Conservation (phyloP, 2,329 filamentous ascomycete species). For the Ceratocystis albifundus region DNA sequence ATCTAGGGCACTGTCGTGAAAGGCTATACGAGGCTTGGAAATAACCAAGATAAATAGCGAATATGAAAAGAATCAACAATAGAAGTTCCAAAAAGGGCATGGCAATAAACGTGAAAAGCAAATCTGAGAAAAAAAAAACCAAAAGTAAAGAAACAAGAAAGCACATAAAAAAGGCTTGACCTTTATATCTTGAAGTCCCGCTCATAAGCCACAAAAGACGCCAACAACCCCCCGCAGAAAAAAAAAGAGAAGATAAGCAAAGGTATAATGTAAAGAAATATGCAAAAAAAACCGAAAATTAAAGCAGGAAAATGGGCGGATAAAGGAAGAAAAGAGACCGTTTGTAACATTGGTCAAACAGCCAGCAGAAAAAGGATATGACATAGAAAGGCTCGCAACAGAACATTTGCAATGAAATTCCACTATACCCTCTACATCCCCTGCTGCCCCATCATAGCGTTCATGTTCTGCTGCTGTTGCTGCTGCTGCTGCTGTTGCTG, state of each 20-base stretch:
- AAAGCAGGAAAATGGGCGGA: conserved; percentile 18
- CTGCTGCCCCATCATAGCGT: conserved; percentile 43
- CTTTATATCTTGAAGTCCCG: not conserved
- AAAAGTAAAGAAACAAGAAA: conserved; percentile 16
- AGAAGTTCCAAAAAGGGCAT: not conserved
- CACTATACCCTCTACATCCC: conserved; percentile 33
- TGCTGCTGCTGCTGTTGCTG: conserved; percentile 27
- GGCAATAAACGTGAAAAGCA: conserved; percentile 2
- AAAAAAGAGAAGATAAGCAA: conserved; percentile 1
- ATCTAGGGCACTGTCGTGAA: too few relatives aligned
- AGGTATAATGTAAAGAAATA: conserved; percentile 11
- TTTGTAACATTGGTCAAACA: not conserved
- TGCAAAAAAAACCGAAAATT: conserved; percentile 16
- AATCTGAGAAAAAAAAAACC: conserved; percentile 20
- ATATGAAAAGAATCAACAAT: too few relatives aligned
- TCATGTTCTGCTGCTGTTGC: conserved; percentile 35
- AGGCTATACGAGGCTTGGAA: not conserved
- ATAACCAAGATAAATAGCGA: not conserved
- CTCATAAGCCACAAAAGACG: conserved; percentile 2
- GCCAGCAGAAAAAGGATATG: not conserved
- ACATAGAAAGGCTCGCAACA: not conserved
- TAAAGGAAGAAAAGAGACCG: not conserved
- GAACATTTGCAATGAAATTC: conserved; percentile 11
- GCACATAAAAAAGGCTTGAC: not conserved
- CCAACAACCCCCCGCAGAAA: conserved; percentile 8